Conservation (phyloP, 306 rosid genomes). For the Inga leiocalycina region DNA sequence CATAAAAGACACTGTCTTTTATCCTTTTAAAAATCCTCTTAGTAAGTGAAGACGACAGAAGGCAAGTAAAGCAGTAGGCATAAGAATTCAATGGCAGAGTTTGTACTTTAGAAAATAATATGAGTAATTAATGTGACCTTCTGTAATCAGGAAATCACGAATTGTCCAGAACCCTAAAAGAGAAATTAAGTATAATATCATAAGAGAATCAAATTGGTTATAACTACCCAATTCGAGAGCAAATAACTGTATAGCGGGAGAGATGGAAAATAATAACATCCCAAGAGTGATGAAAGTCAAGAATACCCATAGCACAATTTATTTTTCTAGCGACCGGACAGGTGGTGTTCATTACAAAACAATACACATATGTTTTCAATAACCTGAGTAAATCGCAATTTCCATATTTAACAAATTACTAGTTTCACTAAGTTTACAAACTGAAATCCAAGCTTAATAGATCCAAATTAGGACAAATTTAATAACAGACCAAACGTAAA, state of each 20-base stretch:
- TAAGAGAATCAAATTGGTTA: conserved; percentile 31
- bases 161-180: conserved; percentile 41
- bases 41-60: not conserved
- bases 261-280: not conserved
- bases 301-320: conserved; percentile 27
- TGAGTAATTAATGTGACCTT: conserved; percentile 37
- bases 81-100: conserved; percentile 21
- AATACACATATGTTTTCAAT: conserved; percentile 30
- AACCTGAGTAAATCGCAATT: conserved; percentile 2
- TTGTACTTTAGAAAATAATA: conserved; percentile 28
- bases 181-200: conserved; percentile 20
- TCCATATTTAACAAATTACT: not conserved
- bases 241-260: conserved; percentile 23
- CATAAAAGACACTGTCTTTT: conserved; percentile 23
- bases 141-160: conserved; percentile 23
- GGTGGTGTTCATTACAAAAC: conserved; percentile 22
- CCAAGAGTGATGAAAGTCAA: conserved; percentile 28
- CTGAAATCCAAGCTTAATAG: conserved; percentile 20
- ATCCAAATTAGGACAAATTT: conserved; percentile 19
- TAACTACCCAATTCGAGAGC: conserved; percentile 36
- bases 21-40: conserved; percentile 15
- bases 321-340: conserved; percentile 39
- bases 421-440: conserved; percentile 9
- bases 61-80: conserved; percentile 12
- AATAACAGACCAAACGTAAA: conserved; percentile 22